A percentile compares a stretch with the other conserved stretches of the same genome.
Evolutionary conservation across 2,329 filamentous ascomycete species (phyloP).

Genomic region (Fusarium sp.): DNA sequence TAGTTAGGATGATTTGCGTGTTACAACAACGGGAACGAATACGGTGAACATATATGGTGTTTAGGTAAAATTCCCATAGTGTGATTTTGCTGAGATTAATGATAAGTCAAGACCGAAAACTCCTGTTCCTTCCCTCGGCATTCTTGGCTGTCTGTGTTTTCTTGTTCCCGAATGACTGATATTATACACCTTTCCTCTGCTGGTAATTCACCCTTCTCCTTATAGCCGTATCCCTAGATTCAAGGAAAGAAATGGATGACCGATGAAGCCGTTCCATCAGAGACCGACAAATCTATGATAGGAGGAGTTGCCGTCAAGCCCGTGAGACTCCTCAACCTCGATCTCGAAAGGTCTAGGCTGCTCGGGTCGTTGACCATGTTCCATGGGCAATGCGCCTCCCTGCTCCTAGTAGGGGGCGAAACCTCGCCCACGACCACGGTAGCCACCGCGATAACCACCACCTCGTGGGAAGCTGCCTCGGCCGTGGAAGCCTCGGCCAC

Average conservation of each 20-base stretch:
- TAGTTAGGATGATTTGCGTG: neutral
- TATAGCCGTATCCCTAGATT: conserved; percentile 21
- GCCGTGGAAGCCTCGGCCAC: conserved; percentile 63
- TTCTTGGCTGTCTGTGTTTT: conserved; percentile 28
- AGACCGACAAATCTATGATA: conserved; percentile 18
- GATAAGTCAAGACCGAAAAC: conserved; percentile 40
- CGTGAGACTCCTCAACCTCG: conserved; percentile 39
- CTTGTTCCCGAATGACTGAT: conserved; percentile 19
- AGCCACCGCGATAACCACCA: conserved; percentile 73
- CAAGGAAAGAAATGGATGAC: conserved; percentile 15
- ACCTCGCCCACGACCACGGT: conserved; percentile 73
- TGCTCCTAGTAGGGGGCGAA: conserved; percentile 71
- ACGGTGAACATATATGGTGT: neutral
- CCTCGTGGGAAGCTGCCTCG: conserved; percentile 62
- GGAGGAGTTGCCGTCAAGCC: conserved; percentile 23
- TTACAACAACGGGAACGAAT: neutral
- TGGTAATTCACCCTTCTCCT: conserved; percentile 37
- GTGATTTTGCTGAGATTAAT: conserved; percentile 17
- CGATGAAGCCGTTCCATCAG: conserved; percentile 4
- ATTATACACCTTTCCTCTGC: conserved; percentile 35
- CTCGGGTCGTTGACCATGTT: conserved; percentile 28
- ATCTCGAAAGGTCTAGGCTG: conserved; percentile 40
- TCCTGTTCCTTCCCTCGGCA: conserved; percentile 34
- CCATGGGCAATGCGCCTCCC: conserved; percentile 43
- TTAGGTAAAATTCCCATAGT: conserved; percentile 7